Evolutionary conservation across 495 filamentous ascomycete species (phyloP).

Genomic region (Podospora bellae-mahoneyi): DNA sequence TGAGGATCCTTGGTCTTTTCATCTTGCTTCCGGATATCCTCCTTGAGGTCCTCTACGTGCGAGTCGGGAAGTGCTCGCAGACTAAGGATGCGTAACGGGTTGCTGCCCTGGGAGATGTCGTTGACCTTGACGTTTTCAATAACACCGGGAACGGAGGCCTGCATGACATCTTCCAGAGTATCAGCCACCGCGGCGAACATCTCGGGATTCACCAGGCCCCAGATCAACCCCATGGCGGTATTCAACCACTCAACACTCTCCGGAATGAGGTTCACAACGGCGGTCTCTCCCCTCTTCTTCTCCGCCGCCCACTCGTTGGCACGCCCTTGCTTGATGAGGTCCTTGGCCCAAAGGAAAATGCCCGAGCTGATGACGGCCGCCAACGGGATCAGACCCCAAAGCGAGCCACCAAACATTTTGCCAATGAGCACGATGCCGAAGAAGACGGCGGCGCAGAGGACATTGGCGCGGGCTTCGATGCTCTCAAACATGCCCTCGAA

Average conservation of each 20-base stretch:
- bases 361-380: constrained; percentile 65
- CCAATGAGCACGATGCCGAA: constrained; percentile 72
- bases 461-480: constrained; percentile 67
- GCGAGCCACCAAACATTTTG: constrained; percentile 66
- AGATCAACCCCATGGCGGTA: constrained; percentile 71
- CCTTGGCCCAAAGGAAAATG: constrained; percentile 84
- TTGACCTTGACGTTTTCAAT: constrained; percentile 95
- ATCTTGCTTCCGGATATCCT: constrained; percentile 71
- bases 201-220: constrained; percentile 88
- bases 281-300: constrained; percentile 75
- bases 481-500: constrained; percentile 80
- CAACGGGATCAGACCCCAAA: constrained; percentile 72
- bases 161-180: constrained; percentile 78
- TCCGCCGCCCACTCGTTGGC: constrained; percentile 88
- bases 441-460: constrained; percentile 65
- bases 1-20: constrained; percentile 79
- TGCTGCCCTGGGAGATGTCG: constrained; percentile 89
- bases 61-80: constrained; percentile 80
- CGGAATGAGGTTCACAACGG: constrained; percentile 79
- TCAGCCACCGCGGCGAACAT: constrained; percentile 70
- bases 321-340: constrained; percentile 73
- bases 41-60: constrained; percentile 75
- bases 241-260: constrained; percentile 95
- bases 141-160: constrained; percentile 81
- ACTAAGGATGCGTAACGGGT: constrained; percentile 85